Base-by-base conservation (phyloP, 495 filamentous ascomycete genomes). In the Penicillium egyptiacum region DNA sequence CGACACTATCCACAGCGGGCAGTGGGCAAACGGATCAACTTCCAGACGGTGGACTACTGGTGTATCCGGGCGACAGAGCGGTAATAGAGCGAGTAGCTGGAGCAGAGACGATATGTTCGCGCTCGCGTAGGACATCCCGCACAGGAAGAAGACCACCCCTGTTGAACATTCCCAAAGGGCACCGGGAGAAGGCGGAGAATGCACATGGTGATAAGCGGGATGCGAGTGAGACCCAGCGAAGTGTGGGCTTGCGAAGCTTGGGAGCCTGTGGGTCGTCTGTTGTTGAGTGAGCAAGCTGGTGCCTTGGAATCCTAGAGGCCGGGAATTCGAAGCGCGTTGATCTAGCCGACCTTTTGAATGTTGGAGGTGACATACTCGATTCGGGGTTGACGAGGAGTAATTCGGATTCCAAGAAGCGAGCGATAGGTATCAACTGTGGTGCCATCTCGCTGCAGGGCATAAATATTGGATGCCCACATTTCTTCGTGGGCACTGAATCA, bases 1-100 rank as follows among this genome's bases (percentile, higher is more conserved):
- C 70, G 75, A 78, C 50, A 63, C 70, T 43, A 77, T 78, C 44
- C 74, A 77, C 47, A 67, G 73, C 16, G 70, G 73, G 2, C 72
- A 2, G 75, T 76, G 69, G 75, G 71, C 2, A 73, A 72, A 1
- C 66, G 71, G 3, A 62, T 64, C 41, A 76, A 76, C 47, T 74
- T 65, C 62, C 73, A 75, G 48, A 49, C 67, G 7, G 74, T 67
- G 1, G 66, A 66, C 6, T 76, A 76, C 55, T 69, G 74, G 31
- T 77, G 72, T 55, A 74, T 75, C 43, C 66, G 71, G 3, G 65
- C 65, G 1, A 69, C 70, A 1, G 72, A 75, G 60, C 61, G 71
- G 12, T 73, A 70, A 70, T 69, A 75, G 50, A 73, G 70, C 35
- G 75, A 75, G 48, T 76, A 71, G 72, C 64, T 75, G 17, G 71